Evolutionary conservation across 2,329 filamentous ascomycete genomes (phyloP), one percentile per base, ranked within the genome.

Genomic region (Stagonosporopsis tanaceti): DNA sequence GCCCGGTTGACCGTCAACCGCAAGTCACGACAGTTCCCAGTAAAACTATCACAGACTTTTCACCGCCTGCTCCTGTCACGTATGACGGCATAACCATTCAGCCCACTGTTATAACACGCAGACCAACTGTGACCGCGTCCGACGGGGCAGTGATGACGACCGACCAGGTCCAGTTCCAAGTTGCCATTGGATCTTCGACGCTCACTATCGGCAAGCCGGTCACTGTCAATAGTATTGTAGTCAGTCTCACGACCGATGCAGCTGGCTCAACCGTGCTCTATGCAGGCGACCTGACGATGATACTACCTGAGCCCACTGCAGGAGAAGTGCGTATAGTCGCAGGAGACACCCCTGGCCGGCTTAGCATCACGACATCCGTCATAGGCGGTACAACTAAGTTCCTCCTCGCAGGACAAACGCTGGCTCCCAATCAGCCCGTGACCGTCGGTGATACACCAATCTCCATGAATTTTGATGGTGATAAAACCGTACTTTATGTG

Each of bases 341-440:
- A 25, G 42, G 24, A 24, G 32, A 20, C n/a, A 24, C 14, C 8
- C 40, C 11, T 22, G 46, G 39, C 14, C 39, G 11, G 4, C 56
- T 27, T 11, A 38, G 9, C 20, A 47, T 69, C 24, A 53, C 55
- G 5, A 63, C 65, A 6, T 52, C 46, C 6, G 45, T 67, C 7
- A 32, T 60, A 15, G 46, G 56, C 11, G 62, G 65, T n/a, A 53
- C 62, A 1, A 67, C 60, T 2, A 38, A 61, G 11, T 53, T 47
- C 58, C 61, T 67, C 20, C 35, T 68, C 24, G 56, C 39, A n/a
- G 60, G 55, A 15, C 62, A 68, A 32, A 68, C 66, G 6, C 61
- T 68, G 17, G 50, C 55, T 17, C 62, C 64, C 25, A 61, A 53
- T 8, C 62, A 62, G 34, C 59, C 63, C 1, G 52, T 67, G 22